phyloP scores from a whole-genome alignment of 352 stramenopile genomes.

The Globisporangium sylvaticum region DNA sequence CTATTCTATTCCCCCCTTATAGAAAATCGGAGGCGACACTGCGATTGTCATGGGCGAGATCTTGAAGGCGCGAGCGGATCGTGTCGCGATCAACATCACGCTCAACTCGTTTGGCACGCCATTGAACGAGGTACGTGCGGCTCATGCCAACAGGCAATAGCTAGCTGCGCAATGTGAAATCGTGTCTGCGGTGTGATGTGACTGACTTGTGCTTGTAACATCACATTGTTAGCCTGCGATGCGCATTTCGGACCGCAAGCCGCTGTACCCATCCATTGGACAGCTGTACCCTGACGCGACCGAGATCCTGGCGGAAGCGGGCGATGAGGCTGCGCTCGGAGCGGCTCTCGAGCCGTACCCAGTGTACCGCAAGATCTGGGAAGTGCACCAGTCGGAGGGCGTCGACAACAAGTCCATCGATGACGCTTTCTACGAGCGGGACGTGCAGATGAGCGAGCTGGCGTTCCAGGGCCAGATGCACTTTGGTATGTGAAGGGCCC shows the following conservation, averaged over 20 bases:
- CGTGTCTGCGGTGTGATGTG: not conserved
- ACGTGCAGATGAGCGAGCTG: slow-evolving; percentile 97
- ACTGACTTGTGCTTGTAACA: slow-evolving; percentile 17
- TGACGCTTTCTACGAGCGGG: slow-evolving; percentile 98
- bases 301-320: slow-evolving; percentile 90
- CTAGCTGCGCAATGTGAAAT: no score
- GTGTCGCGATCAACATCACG: slow-evolving; percentile 99
- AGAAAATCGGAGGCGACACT: slow-evolving; percentile 95
- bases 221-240: slow-evolving; percentile 81
- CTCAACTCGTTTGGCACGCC: slow-evolving; percentile 97
- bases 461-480: slow-evolving; percentile 99
- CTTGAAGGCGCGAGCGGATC: slow-evolving; percentile 92
- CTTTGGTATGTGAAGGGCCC: slow-evolving; percentile 70
- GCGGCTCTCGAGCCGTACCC: slow-evolving; percentile 92
- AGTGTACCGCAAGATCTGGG: slow-evolving; percentile 97
- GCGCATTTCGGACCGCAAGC: slow-evolving; percentile 95
- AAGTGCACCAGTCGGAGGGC: slow-evolving; percentile 91
- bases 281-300: slow-evolving; percentile 97
- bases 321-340: slow-evolving; percentile 86
- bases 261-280: slow-evolving; percentile 96
- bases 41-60: slow-evolving; percentile 98
- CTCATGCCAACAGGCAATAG: no score
- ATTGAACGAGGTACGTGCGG: slow-evolving; percentile 66
- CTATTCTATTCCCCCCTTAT: not conserved
- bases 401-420: slow-evolving; percentile 97